Percentiles rank a stretch among this genome's conserved stretches.
Conservation (phyloP, 1,284 basidiomycete species). For the Ganoderma sinense region DNA sequence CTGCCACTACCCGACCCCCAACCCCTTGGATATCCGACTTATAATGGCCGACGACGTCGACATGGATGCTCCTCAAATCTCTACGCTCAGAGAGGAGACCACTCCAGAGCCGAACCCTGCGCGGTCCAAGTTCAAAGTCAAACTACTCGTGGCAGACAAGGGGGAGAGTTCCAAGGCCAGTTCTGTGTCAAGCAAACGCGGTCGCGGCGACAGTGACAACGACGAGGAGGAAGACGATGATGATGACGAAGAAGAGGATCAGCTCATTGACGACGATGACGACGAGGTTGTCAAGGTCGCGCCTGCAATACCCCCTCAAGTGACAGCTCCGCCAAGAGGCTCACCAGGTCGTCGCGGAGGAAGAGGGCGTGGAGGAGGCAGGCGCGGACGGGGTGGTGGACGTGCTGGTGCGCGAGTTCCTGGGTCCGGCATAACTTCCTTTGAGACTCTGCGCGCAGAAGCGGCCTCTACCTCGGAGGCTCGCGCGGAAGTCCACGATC, state of each 20-base stretch:
- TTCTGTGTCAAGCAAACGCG: conserved; percentile 37
- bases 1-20: background rate
- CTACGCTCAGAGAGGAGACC: conserved; percentile 73
- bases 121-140: conserved; percentile 56
- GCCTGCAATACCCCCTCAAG: conserved; percentile 40
- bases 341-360: conserved; percentile 34
- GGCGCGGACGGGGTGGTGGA: conserved; percentile 26
- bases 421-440: conserved; percentile 26
- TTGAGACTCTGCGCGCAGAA: conserved; percentile 32
- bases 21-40: conserved; percentile 9
- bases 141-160: conserved; percentile 57
- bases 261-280: conserved; percentile 77
- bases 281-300: conserved; percentile 44
- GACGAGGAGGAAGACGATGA: conserved; percentile 69
- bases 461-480: conserved; percentile 21
- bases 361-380: conserved; percentile 32
- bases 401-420: conserved; percentile 25
- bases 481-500: conserved; percentile 35
- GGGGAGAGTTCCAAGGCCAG: conserved; percentile 41
- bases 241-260: conserved; percentile 68
- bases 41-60: conserved; percentile 49
- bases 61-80: conserved; percentile 83
- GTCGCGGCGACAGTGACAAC: conserved; percentile 46
- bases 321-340: conserved; percentile 30
- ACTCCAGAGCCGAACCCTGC: conserved; percentile 63